Base-by-base conservation (phyloP, 2,329 filamentous ascomycete species). In the Colletotrichum nymphaeae region DNA sequence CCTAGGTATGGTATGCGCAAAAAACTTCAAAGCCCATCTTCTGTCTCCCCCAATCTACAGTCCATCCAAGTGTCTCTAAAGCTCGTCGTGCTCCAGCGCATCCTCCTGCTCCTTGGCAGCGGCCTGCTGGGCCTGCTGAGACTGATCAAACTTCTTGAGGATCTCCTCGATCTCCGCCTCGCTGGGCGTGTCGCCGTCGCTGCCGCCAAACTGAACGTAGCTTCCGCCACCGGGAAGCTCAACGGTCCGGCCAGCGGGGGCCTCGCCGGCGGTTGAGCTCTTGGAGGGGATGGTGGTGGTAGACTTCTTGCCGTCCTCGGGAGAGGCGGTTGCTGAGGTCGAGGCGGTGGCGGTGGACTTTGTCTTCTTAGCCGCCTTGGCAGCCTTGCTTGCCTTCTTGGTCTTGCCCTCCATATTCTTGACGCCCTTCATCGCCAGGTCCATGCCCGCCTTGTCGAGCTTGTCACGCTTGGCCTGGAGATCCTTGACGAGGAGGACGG, bases 401-500 rank as follows among this genome's bases (percentile, higher is more conserved):
- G 83, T 82, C 76, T 82, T 83, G 76, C 82, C 83, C 77, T 88
- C 87, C 66, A 88, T 87, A 77, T 87, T 87, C 76, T 86, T 88
- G 77, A 93, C 89, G 69, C 90, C 90, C 85, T 91, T 93, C 86
- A 93, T 90, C 67, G 94, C 88, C 62, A 95, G 87, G 28, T 94
- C 90, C 80, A 93, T 88, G 77, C 91, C 90, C 5, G 88, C 89
- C 80, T 93, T 91, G 80, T 93, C 91, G 7, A 98, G 88, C 80
- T 93, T 90, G 78, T 92, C 90, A 19, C 91, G 88, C 82, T 93
- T 93, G 28, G 86, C 87, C 71, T 91, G 85, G 35, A 98, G 83
- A 32, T 98, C 95, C 79, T 92, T 92, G 76, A 91, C 85, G 0
- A 93, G 88, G 9, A 98, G 86, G 7, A 92, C 92, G 0, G 95